Conservation (phyloP, 108 stramenopile genomes). For the Schizochytrium sp. region DNA sequence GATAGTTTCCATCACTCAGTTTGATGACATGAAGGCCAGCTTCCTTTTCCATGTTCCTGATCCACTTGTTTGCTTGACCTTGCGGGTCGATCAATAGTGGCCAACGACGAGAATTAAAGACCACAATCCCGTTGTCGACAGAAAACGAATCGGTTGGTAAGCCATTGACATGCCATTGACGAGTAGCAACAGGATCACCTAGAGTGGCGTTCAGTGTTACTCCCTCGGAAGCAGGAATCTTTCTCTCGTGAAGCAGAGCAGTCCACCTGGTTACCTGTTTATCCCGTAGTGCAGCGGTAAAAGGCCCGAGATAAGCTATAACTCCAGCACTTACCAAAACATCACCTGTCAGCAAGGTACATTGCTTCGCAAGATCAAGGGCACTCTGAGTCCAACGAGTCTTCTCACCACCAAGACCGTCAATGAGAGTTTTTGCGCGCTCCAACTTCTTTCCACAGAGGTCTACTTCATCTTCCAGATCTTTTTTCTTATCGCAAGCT, state of each 20-base stretch:
- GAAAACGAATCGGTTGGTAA: conserved; percentile 77
- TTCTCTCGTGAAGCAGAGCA: conserved; percentile 62
- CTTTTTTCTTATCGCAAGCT: conserved; percentile 70
- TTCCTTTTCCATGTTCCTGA: conserved; percentile 77
- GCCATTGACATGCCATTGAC: conserved; percentile 79
- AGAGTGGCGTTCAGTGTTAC: conserved; percentile 66
- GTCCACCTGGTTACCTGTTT: conserved; percentile 72
- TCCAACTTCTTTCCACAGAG: conserved; percentile 75
- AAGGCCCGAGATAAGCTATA: conserved; percentile 81
- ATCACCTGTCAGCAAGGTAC: conserved; percentile 71
- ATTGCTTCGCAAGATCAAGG: not conserved
- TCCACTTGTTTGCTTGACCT: conserved; percentile 75
- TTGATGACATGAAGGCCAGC: conserved; percentile 73
- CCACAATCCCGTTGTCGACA: conserved; percentile 77
- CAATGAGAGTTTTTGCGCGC: conserved; percentile 77
- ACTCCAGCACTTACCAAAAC: conserved; percentile 77
- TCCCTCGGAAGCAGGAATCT: conserved; percentile 61
- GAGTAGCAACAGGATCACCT: conserved; percentile 74
- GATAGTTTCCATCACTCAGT: conserved; percentile 76
- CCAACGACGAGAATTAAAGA: conserved; percentile 79
- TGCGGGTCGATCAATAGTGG: conserved; percentile 81
- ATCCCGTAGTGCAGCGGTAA: conserved; percentile 75
- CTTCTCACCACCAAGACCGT: conserved; percentile 76
- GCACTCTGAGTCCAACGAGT: conserved; percentile 61
- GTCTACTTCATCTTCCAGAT: conserved; percentile 72